Evolutionary conservation across 805 yeast genomes (phyloP).

Genomic region (Candida insectalens): DNA sequence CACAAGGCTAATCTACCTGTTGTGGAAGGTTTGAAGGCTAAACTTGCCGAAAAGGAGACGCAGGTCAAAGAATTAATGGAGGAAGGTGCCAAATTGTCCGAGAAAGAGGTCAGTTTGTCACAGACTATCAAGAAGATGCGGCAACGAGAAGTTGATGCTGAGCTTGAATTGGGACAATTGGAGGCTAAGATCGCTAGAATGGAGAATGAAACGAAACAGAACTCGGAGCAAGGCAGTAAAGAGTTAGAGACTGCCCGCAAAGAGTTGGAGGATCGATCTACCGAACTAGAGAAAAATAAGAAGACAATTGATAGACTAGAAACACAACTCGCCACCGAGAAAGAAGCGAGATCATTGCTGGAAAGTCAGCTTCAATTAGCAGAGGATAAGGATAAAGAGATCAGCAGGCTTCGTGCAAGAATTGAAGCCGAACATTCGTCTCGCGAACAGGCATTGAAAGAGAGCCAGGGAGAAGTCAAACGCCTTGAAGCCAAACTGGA

Average conservation of each 20-base stretch:
- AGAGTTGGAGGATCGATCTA: conserved; percentile 20
- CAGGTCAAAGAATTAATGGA: conserved; percentile 55
- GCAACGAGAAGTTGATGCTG: conserved; percentile 29
- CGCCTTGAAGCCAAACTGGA: conserved; percentile 67
- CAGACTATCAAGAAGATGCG: conserved; percentile 58
- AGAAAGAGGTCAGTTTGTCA: conserved; percentile 58
- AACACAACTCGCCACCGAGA: conserved; percentile 3
- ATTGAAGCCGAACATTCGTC: conserved; percentile 25
- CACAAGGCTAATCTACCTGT: too few relatives aligned
- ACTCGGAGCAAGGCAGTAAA: too few relatives aligned
- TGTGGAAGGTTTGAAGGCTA: conserved; percentile 8
- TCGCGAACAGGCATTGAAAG: conserved; percentile 4
- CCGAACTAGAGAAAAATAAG: background rate
- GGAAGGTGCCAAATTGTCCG: conserved; percentile 69
- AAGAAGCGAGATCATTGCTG: background rate
- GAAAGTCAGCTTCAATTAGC: background rate
- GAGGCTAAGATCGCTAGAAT: conserved; percentile 19
- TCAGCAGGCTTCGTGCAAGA: conserved; percentile 18
- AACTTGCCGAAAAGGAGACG: conserved; percentile 41
- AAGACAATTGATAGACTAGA: conserved; percentile 1
- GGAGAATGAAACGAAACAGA: conserved; percentile 1
- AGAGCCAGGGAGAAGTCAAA: conserved; percentile 35
- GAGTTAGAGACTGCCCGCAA: conserved; percentile 4
- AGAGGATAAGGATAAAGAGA: background rate
- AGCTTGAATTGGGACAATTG: conserved; percentile 23